These are phyloP conservation scores for Silene noctiflora DNA, from an alignment of 179 eudicot species.

Conservation along the genomic window DNA sequence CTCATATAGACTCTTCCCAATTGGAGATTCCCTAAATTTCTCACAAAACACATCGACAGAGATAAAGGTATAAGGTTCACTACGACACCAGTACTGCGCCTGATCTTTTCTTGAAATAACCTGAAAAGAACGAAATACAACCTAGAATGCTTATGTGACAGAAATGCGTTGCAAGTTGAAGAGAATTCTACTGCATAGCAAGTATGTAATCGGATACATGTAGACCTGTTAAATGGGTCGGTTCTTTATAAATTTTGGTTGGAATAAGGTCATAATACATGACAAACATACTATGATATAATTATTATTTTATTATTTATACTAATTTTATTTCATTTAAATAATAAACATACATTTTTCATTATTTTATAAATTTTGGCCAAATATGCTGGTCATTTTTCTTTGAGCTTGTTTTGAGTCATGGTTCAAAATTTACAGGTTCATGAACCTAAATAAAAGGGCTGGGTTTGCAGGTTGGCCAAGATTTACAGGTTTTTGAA, in stretches of 20 bases:
- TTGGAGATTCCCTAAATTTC: slow-evolving; percentile 48
- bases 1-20: slow-evolving; percentile 44
- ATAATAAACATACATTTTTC: too few species aligned
- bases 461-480: too few species aligned
- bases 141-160: neutral
- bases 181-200: too few species aligned
- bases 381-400: too few species aligned
- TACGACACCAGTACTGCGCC: slow-evolving; percentile 58
- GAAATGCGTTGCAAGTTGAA: neutral
- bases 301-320: too few species aligned
- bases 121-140: slow-evolving; percentile 30
- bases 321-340: too few species aligned
- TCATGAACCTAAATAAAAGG: too few species aligned
- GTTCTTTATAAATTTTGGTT: slow-evolving; percentile 37
- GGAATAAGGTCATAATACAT: slow-evolving; percentile 41
- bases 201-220: neutral
- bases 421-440: too few species aligned
- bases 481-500: too few species aligned
- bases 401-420: too few species aligned
- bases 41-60: slow-evolving; percentile 45
- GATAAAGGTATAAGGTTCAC: slow-evolving; percentile 40
- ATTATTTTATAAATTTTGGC: too few species aligned
- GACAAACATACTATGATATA: neutral
- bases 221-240: slow-evolving; percentile 79
- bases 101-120: slow-evolving; percentile 88